Base-by-base conservation (phyloP, 1,139 yeast genomes). In the Taphrina pruni region DNA sequence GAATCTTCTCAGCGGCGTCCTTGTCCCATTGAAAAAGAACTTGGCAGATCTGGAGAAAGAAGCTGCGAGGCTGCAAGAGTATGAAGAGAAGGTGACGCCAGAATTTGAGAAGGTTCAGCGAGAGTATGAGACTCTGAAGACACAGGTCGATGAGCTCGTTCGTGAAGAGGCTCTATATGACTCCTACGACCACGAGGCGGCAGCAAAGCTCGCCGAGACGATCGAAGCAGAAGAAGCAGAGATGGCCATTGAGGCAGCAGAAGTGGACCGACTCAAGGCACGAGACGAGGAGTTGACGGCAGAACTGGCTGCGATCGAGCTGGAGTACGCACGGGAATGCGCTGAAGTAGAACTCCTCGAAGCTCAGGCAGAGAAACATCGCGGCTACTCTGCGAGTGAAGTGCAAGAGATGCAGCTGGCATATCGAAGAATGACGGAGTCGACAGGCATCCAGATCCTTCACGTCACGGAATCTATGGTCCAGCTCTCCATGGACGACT, bases 381-480 rank as follows among this genome's bases (percentile, higher is more conserved):
- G 70, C 38, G 71, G 72, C 11, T 70, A 71, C 14, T 72, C 70
- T 41, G 74, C 81, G 35, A 76, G 76, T 41, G 85, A 85, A 72
- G 81, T 87, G 71, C 77, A 81, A 62, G 79, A 80, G 66, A 83
- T 88, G 72, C 81, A 80, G 74, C 75, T 78, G 60, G 80, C 82
- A 73, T 75, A 38, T 26, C 43, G 50, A 38, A 50, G 17, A 14
- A 51, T 61, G 46, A 62, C 66, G 32, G 39, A 39, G 36, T 36
- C 38, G 17, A 62, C 62, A 12, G 73, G 73, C 17, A 60, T 72
- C 71, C 51, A 54, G 56, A 41, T 69, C 11, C 20, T 48, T 26
- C 52, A 45, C 35, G 57, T 71, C 43, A 43, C 48, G 14, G 39
- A 32, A 6, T 39, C 58, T 21, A 20, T 26, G n/a, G 12, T 64